Conservation (phyloP, 129 eudicot species). For the Flaveria trinervia region DNA sequence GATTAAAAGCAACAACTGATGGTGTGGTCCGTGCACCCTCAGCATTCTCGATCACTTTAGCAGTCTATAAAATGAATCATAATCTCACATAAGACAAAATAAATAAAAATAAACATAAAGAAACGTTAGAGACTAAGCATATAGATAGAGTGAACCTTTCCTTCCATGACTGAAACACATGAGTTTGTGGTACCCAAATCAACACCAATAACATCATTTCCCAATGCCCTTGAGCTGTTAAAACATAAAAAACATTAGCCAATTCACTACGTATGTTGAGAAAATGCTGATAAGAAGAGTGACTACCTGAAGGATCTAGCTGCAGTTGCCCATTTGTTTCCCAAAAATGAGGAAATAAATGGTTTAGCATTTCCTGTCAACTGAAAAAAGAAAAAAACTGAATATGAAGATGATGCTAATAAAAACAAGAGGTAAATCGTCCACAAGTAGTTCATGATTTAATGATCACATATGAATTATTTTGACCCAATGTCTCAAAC, state of each 20-base stretch:
- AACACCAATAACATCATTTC: background rate
- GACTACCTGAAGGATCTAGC: background rate
- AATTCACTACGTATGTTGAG: background rate
- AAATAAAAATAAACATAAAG: background rate
- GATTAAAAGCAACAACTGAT: background rate
- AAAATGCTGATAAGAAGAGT: background rate
- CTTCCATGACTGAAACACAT: background rate
- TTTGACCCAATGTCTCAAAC: no score
- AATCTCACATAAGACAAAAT: background rate
- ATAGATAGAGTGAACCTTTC: background rate
- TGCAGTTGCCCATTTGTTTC: background rate
- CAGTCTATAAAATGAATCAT: background rate
- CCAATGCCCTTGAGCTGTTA: background rate
- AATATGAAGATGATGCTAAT: background rate
- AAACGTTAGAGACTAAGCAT: no score
- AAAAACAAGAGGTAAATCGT: background rate
- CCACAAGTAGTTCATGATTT: no score
- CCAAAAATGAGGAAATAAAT: background rate
- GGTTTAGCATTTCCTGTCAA: background rate
- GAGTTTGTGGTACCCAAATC: background rate
- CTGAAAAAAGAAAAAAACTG: background rate
- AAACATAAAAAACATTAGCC: background rate
- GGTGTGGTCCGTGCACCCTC: background rate
- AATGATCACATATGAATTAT: no score
- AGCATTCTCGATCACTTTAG: background rate